phyloP scores from a whole-genome alignment of 306 rosid species.

The Dalbergia cochinchinensis region DNA sequence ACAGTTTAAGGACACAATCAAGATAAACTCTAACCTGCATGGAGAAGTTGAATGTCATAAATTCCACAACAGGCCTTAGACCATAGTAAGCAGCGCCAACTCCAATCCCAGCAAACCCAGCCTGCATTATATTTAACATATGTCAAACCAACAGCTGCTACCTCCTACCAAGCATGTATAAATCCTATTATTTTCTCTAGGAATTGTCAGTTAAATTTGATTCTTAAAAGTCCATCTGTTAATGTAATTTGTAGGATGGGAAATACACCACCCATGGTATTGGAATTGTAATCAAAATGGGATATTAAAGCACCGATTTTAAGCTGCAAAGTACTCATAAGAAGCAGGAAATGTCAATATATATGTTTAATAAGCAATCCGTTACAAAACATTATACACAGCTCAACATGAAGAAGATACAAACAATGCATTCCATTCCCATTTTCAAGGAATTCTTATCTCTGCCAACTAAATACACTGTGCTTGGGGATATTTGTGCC shows the following conservation, averaged over 20 bases:
- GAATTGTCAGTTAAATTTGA: slow-evolving; percentile 10
- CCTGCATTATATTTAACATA: slow-evolving; percentile 65
- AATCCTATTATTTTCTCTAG: slow-evolving; percentile 10
- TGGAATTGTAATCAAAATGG: slow-evolving; percentile 15
- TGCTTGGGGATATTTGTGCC: neutral
- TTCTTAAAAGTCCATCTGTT: neutral
- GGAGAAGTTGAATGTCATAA: slow-evolving; percentile 99
- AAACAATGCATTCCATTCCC: slow-evolving; percentile 6
- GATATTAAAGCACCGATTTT: slow-evolving; percentile 14
- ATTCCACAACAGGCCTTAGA: slow-evolving; percentile 89
- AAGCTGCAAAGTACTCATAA: neutral
- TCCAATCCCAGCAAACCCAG: slow-evolving; percentile 98
- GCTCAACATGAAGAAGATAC: slow-evolving; percentile 1
- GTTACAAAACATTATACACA: neutral
- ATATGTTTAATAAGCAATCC: slow-evolving; percentile 1
- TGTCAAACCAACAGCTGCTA: slow-evolving; percentile 34
- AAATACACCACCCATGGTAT: neutral
- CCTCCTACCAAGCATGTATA: slow-evolving; percentile 9
- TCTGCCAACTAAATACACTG: neutral
- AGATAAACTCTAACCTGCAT: slow-evolving; percentile 82
- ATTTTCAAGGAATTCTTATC: slow-evolving; percentile 12
- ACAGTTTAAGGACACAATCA: slow-evolving; percentile 10
- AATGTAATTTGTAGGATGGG: slow-evolving; percentile 19
- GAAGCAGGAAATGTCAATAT: neutral
- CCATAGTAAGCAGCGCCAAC: slow-evolving; percentile 99